Evolutionary conservation across 768 basidiomycete species (phyloP).

Genomic region (Tricholoma matsutake): DNA sequence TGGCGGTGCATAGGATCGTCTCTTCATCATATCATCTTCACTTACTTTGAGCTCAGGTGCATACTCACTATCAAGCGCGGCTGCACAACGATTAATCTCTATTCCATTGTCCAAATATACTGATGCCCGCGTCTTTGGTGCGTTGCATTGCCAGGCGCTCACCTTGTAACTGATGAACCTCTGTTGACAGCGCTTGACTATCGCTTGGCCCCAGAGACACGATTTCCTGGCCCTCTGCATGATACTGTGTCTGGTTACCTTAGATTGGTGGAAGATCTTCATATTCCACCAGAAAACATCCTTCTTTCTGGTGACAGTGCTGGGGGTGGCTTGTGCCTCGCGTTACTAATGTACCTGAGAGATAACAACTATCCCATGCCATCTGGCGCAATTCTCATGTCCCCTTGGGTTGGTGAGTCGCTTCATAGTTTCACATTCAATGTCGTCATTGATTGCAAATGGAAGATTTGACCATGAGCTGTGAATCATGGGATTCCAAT

Average conservation of each 20-base stretch:
- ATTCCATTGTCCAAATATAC: constrained; percentile 88
- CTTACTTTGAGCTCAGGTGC: constrained; percentile 53
- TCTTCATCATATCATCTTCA: neutral
- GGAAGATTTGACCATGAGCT: constrained; percentile 91
- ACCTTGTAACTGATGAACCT: neutral
- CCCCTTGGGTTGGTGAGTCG: constrained; percentile 90
- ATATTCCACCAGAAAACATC: constrained; percentile 90
- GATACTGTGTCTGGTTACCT: constrained; percentile 89
- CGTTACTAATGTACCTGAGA: constrained; percentile 90
- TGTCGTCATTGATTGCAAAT: constrained; percentile 2
- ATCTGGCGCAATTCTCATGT: constrained; percentile 83
- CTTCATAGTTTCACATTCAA: neutral
- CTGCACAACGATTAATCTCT: constrained; percentile 86
- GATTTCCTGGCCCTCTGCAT: constrained; percentile 85
- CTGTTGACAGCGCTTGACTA: constrained; percentile 78
- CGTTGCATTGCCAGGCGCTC: constrained; percentile 9
- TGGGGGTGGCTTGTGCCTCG: constrained; percentile 84
- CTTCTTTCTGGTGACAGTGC: constrained; percentile 90
- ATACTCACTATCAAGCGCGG: constrained; percentile 89
- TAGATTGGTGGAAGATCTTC: constrained; percentile 81
- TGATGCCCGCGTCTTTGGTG: constrained; percentile 82
- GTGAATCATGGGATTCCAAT: constrained; percentile 98
- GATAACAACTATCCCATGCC: constrained; percentile 86
- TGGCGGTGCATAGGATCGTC: constrained; percentile 57
- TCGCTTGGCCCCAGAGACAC: constrained; percentile 91